Evolutionary conservation across 108 stramenopile genomes (phyloP), one percentile per base, ranked within the genome.

Genomic region (Aurantiochytrium sp.): DNA sequence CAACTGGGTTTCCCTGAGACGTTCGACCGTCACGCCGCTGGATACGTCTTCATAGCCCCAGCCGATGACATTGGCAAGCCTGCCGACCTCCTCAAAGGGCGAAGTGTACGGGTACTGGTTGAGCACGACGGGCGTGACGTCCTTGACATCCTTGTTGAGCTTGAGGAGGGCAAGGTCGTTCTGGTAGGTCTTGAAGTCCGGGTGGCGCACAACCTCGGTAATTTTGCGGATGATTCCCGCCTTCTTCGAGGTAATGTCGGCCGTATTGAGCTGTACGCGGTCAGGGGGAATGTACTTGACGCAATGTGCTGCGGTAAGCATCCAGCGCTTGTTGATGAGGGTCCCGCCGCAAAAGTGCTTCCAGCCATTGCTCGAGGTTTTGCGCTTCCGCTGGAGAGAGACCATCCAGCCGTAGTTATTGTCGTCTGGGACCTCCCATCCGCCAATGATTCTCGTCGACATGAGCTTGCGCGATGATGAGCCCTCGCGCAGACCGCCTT

Each of bases 261-360:
- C 6, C 45, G 39, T 17, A 12, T 12, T n/a, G 32, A 81, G 12
- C 30, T 48, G 73, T 12, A 48, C 39, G 45, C 73, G 73, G 12
- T 81, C 19, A 12, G 73, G 73, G 21, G 24, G 10, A 12, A 48
- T 24, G 24, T 81, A 81, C 73, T 37, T 37, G 73, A 81, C 73
- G 73, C 73, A 81, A 24, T 81, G 73, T 48, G 73, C 73, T 15
- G 73, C 73, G 12, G 73, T 81, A 2, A 81, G 45, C 1, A 81
- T 17, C 42, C 45, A 81, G 10, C 45, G 39, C 42, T 41, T 41
- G 30, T 81, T 12, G 2, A 81, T 81, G 21, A 81, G 39, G 10
- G 73, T 81, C 6, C 42, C 73, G 36, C 73, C 73, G 45, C 73
- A 81, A 48, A 39, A 17, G 30, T 37, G 73, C 30, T 48, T 37